phyloP scores from a whole-genome alignment of 805 yeast genomes.

The Pichia deserticola region DNA sequence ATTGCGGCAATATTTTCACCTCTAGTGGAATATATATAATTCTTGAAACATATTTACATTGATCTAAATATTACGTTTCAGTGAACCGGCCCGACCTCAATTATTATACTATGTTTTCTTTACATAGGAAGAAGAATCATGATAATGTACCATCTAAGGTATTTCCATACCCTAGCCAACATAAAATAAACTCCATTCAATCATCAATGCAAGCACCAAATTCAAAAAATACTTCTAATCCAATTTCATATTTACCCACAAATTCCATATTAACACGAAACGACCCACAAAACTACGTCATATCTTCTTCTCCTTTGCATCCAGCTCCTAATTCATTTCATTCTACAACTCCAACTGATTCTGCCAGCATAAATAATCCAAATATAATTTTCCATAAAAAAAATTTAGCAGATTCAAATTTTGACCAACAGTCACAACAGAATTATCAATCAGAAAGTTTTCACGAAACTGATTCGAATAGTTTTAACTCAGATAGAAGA shows the following conservation, averaged over 20 bases:
- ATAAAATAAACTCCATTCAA: not conserved
- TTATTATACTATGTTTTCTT: not conserved
- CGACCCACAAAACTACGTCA: not conserved
- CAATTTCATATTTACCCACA: not conserved
- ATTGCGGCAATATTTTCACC: too few species aligned
- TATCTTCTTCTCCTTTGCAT: not conserved
- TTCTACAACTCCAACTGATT: not conserved
- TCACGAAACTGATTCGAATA: too few species aligned
- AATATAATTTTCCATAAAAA: too few species aligned
- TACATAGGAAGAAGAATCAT: constrained; percentile 1
- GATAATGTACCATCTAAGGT: not conserved
- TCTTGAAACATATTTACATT: too few species aligned
- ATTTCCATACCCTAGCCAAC: not conserved
- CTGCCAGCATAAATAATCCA: not conserved
- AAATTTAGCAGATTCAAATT: too few species aligned
- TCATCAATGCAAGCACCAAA: not conserved
- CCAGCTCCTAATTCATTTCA: not conserved
- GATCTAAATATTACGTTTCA: too few species aligned
- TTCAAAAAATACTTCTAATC: not conserved
- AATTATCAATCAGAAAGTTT: too few species aligned
- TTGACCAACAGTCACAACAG: too few species aligned
- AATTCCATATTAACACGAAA: not conserved
- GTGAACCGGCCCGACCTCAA: too few species aligned
- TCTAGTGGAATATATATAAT: too few species aligned
- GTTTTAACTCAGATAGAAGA: too few species aligned